Conservation (phyloP, 2,329 filamentous ascomycete genomes). For the Harringtonia aguacate region DNA sequence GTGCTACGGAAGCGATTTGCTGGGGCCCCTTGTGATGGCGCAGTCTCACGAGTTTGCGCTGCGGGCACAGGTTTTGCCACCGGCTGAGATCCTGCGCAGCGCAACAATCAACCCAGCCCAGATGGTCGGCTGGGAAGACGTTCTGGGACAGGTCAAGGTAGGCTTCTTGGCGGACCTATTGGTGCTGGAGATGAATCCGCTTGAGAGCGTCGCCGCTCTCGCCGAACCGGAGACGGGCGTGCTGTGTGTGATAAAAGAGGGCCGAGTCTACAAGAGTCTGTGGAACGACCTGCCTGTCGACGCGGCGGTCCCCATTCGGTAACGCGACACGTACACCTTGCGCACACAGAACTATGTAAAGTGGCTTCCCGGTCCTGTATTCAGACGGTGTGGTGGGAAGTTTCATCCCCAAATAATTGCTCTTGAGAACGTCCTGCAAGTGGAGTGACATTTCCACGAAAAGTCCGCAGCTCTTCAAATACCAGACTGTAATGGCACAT, state of each 20-base stretch:
- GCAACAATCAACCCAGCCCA: conserved; percentile 39
- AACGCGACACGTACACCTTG: no score
- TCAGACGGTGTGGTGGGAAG: no score
- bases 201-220: conserved; percentile 39
- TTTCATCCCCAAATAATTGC: no score
- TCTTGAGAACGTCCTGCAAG: no score
- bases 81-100: conserved; percentile 33
- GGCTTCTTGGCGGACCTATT: conserved; percentile 40
- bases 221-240: conserved; percentile 33
- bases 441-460: no score
- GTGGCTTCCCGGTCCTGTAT: no score
- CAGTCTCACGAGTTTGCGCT: conserved; percentile 39
- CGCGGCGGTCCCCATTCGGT: no score
- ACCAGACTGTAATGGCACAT: no score
- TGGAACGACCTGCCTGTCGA: no score
- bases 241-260: conserved; percentile 39
- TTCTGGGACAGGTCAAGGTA: conserved; percentile 34
- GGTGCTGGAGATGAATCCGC: conserved; percentile 35
- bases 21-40: conserved; percentile 35
- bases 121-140: conserved; percentile 29
- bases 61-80: conserved; percentile 28
- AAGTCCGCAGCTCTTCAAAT: no score
- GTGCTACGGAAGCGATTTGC: conserved; percentile 42
- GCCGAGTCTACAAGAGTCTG: conserved; percentile 28
- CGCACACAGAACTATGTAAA: no score